A percentile compares a stretch with the other conserved stretches of the same genome.
phyloP scores from a whole-genome alignment of 208 protist genomes.

The Crithidia bombi region DNA sequence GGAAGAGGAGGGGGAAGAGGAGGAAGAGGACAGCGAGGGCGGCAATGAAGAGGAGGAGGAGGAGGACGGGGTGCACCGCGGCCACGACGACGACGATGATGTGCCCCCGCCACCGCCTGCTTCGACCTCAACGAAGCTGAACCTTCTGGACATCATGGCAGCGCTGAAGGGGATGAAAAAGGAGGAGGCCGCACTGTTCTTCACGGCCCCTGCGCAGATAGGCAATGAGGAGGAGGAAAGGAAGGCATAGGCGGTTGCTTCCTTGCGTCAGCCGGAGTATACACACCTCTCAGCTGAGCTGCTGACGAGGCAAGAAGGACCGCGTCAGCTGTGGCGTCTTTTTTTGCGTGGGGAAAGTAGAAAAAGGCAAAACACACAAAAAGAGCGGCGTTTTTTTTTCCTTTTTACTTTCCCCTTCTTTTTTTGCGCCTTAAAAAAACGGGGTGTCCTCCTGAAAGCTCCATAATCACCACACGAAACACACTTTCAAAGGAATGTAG shows the following conservation, averaged over 20 bases:
- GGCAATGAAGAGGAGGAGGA: constrained; percentile 2
- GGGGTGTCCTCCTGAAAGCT: too few relatives aligned
- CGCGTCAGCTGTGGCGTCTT: too few relatives aligned
- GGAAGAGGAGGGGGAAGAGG: constrained; percentile 9
- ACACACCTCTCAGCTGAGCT: too few relatives aligned
- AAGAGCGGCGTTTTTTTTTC: too few relatives aligned
- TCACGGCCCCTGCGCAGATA: background rate
- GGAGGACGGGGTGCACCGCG: background rate
- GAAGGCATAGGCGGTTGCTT: background rate
- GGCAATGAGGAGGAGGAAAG: constrained; percentile 19
- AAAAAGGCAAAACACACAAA: constrained; percentile 4
- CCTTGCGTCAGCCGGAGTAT: too few relatives aligned
- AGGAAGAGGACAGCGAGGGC: background rate
- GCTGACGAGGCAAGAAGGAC: too few relatives aligned
- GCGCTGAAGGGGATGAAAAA: constrained; percentile 55
- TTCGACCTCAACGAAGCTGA: constrained; percentile 48
- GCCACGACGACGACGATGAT: constrained; percentile 9
- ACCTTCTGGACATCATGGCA: constrained; percentile 62
- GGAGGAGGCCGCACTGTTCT: constrained; percentile 12
- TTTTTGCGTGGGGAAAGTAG: too few relatives aligned
- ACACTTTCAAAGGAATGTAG: too few relatives aligned
- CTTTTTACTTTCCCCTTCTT: background rate
- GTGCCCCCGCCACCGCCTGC: constrained; percentile 10
- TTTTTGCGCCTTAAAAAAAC: background rate
- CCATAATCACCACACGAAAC: too few relatives aligned